Base-by-base conservation (phyloP, 2,329 filamentous ascomycete species). In the Parafenestella ontariensis region DNA sequence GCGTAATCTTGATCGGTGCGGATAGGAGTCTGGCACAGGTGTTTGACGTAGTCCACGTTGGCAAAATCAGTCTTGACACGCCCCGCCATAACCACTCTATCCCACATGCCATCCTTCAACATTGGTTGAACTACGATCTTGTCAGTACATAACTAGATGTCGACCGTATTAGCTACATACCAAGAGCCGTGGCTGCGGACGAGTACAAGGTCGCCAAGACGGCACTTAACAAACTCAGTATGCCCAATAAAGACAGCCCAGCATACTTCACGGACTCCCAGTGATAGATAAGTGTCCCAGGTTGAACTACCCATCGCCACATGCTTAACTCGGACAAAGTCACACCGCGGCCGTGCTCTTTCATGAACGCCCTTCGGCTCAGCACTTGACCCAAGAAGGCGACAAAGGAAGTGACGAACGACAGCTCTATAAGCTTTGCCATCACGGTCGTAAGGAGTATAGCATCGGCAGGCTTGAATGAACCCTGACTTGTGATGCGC, bases 241-340 rank as follows among this genome's bases (percentile, higher is more conserved):
- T 69, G 0, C 90, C 91, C 1, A 93, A 76, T 0, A 90, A 61
- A 0, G 87, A 89, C 1, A 84, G 59, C 0, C 81, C 87, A 0
- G 88, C 87, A 54, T 89, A 87, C 5, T 83, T 82, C 1, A 92
- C 77, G 3, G 83, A 84, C 57, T 88, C 82, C 73, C 82, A 89
- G 62, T 91, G 87, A 0, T 88, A 90, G 18, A 94, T 78, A 58
- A 94, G 79, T 0, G 86, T 88, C 0, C 90, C 90, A 0, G 89
- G 89, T 72, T 79, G 75, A 17, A 79, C 75, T 5, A 82, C 70
- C 90, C 90, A 94, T 39, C 83, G 83, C 42, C 90, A 83, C 89
- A 94, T 92, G 15, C 84, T 88, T 78, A 93, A 85, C 67, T 94
- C 90, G 0, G 90, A 87, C 15, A 94, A 81, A 0, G 86, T 91